These are phyloP conservation scores for Aspergillus steynii DNA, from an alignment of 495 filamentous ascomycete species.

Conservation along the genomic window DNA sequence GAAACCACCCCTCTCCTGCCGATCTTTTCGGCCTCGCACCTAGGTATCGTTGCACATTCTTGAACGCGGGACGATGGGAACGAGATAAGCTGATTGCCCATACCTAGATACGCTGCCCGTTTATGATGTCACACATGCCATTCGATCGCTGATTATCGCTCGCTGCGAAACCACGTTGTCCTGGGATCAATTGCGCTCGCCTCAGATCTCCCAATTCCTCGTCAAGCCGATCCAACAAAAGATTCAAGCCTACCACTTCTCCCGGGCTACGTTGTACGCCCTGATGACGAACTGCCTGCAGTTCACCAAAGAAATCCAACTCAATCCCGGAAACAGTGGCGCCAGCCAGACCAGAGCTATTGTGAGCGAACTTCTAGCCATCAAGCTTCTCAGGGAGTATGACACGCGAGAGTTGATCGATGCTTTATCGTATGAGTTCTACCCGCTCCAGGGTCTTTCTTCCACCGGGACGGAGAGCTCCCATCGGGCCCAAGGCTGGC, in stretches of 20 bases:
- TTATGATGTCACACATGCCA: slow-evolving; percentile 86
- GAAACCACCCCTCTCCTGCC: slow-evolving; percentile 68
- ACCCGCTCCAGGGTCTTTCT: slow-evolving; percentile 80
- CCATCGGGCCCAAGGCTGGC: slow-evolving; percentile 34
- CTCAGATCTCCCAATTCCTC: slow-evolving; percentile 92
- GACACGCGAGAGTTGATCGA: slow-evolving; percentile 84
- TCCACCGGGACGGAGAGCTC: slow-evolving; percentile 32
- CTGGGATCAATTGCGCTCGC: slow-evolving; percentile 95
- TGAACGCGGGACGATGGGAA: not conserved
- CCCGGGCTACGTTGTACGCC: slow-evolving; percentile 81
- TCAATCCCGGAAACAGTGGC: slow-evolving; percentile 79
- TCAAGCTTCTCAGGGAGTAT: slow-evolving; percentile 87
- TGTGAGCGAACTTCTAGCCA: slow-evolving; percentile 88
- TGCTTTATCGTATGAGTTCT: slow-evolving; percentile 90
- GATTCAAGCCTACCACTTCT: slow-evolving; percentile 76
- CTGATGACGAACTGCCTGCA: slow-evolving; percentile 91
- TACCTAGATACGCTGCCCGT: slow-evolving; percentile 72
- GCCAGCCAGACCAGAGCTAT: slow-evolving; percentile 78
- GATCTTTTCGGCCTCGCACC: slow-evolving; percentile 77
- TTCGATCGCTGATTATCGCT: slow-evolving; percentile 75
- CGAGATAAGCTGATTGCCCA: not conserved
- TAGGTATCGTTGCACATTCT: slow-evolving; percentile 53
- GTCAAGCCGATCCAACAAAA: slow-evolving; percentile 89
- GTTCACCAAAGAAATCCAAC: slow-evolving; percentile 81
- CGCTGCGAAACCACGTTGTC: slow-evolving; percentile 87